Evolutionary conservation across 1,139 yeast genomes (phyloP), one percentile per base, ranked within the genome.

Genomic region (Pichiaceae sp.): DNA sequence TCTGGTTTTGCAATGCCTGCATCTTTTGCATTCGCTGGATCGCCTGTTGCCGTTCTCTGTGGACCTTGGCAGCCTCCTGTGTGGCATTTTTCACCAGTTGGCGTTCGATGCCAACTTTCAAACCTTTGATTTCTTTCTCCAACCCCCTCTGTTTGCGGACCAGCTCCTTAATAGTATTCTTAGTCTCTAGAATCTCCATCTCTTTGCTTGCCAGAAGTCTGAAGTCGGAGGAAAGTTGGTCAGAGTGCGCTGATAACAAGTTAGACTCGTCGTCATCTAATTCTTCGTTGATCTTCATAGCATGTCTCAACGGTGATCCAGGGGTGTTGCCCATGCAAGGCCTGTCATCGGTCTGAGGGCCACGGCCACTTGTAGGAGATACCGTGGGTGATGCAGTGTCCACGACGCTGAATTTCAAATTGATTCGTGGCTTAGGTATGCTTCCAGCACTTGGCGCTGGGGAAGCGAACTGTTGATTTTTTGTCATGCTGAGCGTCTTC

Each of bases 121-220:
- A 60, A 19, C 48, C 50, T 17, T 51, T 56, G 39, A 63, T 40
- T 36, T 63, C 69, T 23, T 42, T 41, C 36, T 48, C 65, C 44
- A 47, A 60, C 33, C 36, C 63, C 42, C 50, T 64, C 53, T 45
- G 54, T 29, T 42, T 50, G 9, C 42, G 48, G 6, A 48, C 47
- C 30, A 65, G 31, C 3, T 54, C 53, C 35, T 57, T 59, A 26
- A 76, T 64, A 36, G 62, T 62, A 47, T 75, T 79, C 40, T 70
- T 73, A 32, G 75, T 53, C 43, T 75, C 81, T 29, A 76, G 72
- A 23, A 75, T 62, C 17, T 66, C 62, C 80, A 76, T 75, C 49
- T 78, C 85, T 47, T 75, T 77, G 27, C 74, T 56, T 0, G 84
- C 84, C 38, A 78, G 56, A 12, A 70, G 53, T 40, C 82, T 57